A percentile compares a stretch with the other conserved stretches of the same genome.
These are phyloP conservation scores for Trichoderma citrinoviride DNA, from an alignment of 2,329 filamentous ascomycete genomes.

Conservation along the genomic window DNA sequence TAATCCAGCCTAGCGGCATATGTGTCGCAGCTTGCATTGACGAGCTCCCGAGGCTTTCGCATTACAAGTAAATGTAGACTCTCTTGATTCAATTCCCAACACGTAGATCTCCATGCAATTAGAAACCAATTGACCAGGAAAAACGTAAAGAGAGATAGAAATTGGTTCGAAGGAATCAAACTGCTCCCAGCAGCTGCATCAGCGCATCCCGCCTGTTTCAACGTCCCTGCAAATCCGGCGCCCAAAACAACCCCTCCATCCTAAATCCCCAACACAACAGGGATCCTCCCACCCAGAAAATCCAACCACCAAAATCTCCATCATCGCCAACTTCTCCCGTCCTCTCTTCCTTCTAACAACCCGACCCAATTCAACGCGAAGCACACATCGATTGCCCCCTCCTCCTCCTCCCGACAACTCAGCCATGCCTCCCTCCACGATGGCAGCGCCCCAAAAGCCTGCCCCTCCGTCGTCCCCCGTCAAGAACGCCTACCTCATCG, in stretches of 20 bases:
- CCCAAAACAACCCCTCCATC: not conserved
- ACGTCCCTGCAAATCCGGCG: not conserved
- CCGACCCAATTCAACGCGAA: not conserved
- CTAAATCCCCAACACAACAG: not conserved
- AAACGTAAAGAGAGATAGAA: not conserved
- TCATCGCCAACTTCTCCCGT: constrained; percentile 10
- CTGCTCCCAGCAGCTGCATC: not conserved
- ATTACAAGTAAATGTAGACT: too few relatives aligned
- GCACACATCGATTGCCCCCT: too few relatives aligned
- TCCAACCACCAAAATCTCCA: constrained; percentile 16
- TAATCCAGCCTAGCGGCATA: not conserved
- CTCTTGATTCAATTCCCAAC: not conserved
- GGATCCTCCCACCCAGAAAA: not conserved
- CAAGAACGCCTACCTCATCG: constrained; percentile 69
- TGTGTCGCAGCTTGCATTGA: not conserved
- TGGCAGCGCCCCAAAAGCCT: constrained; percentile 23
- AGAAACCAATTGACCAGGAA: not conserved
- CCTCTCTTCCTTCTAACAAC: not conserved
- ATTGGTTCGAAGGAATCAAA: too few relatives aligned
- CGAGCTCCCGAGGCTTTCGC: not conserved
- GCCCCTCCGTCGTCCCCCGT: constrained; percentile 29
- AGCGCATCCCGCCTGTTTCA: not conserved
- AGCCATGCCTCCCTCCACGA: constrained; percentile 2
- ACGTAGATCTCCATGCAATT: not conserved
- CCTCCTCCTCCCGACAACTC: too few relatives aligned